Evolutionary conservation across 1,139 yeast species (phyloP).

Genomic region (Taiozyma sp.): DNA sequence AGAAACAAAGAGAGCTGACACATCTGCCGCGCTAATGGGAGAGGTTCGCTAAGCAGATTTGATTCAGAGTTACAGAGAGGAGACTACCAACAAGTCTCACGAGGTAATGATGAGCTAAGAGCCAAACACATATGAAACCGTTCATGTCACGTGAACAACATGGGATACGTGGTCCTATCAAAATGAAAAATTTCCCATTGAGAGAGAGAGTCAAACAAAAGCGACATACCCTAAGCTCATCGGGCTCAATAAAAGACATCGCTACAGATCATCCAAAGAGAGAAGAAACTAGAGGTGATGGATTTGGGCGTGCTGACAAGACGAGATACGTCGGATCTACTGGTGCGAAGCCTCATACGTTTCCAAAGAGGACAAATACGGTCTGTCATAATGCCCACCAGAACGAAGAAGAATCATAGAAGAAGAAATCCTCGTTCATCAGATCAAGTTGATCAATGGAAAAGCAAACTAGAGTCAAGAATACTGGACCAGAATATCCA

Average conservation of each 20-base stretch:
- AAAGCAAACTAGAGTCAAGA: slow-evolving; percentile 18
- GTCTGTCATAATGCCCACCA: neutral
- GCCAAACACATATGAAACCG: neutral
- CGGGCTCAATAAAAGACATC: neutral
- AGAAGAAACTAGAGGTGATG: neutral
- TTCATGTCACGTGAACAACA: neutral
- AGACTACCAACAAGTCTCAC: neutral
- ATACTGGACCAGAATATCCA: slow-evolving; percentile 33
- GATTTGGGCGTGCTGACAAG: neutral
- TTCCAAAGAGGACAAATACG: neutral
- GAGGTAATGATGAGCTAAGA: neutral
- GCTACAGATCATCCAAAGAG: neutral
- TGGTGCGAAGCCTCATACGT: neutral
- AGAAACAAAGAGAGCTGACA: neutral
- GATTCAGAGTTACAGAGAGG: too few relatives aligned
- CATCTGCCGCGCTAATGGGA: neutral
- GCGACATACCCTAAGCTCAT: neutral
- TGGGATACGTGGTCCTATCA: neutral
- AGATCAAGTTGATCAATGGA: neutral
- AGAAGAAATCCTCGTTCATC: neutral
- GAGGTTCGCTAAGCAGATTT: too few relatives aligned
- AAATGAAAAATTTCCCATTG: neutral
- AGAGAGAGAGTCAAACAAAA: neutral
- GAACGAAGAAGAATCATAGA: neutral
- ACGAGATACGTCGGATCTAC: neutral